Conservation (phyloP, 2,329 filamentous ascomycete species). For the Botrytis deweyae region DNA sequence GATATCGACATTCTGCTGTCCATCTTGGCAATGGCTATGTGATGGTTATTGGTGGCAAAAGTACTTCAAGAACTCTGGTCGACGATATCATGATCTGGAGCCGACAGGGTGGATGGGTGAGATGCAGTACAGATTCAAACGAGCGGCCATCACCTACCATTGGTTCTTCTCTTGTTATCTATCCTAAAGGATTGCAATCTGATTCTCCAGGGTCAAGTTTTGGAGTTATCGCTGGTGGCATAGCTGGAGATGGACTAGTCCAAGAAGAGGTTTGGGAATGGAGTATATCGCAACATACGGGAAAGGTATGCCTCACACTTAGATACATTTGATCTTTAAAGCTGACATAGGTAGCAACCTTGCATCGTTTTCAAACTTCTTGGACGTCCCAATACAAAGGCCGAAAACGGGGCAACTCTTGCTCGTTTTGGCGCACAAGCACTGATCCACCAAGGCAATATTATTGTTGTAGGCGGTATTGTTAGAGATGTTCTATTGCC, state of each 20-base stretch:
- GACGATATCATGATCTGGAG: conserved; percentile 36
- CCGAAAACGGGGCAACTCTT: conserved; percentile 20
- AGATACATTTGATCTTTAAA: background rate
- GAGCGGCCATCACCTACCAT: conserved; percentile 26
- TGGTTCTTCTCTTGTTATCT: conserved; percentile 31
- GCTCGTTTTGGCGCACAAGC: conserved; percentile 47
- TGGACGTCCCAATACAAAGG: background rate
- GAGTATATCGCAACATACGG: conserved; percentile 42
- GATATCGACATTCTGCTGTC: conserved; percentile 73
- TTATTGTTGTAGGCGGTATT: conserved; percentile 48
- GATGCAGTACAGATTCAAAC: conserved; percentile 27
- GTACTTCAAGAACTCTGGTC: conserved; percentile 33
- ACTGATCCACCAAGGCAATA: conserved; percentile 35
- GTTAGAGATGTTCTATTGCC: conserved; percentile 44
- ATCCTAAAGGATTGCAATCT: conserved; percentile 27
- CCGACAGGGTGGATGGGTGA: conserved; percentile 35
- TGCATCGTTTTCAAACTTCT: background rate
- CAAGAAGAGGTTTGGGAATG: conserved; percentile 14
- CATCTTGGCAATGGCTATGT: conserved; percentile 52
- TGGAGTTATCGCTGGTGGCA: conserved; percentile 72
- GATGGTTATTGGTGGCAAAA: conserved; percentile 37
- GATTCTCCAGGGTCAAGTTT: conserved; percentile 39
- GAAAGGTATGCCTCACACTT: conserved; percentile 24
- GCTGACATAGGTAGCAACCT: conserved; percentile 10
- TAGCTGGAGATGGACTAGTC: conserved; percentile 40